These are phyloP conservation scores for Colletotrichum echinochloae DNA, from an alignment of 2,329 filamentous ascomycete species.

Conservation along the genomic window DNA sequence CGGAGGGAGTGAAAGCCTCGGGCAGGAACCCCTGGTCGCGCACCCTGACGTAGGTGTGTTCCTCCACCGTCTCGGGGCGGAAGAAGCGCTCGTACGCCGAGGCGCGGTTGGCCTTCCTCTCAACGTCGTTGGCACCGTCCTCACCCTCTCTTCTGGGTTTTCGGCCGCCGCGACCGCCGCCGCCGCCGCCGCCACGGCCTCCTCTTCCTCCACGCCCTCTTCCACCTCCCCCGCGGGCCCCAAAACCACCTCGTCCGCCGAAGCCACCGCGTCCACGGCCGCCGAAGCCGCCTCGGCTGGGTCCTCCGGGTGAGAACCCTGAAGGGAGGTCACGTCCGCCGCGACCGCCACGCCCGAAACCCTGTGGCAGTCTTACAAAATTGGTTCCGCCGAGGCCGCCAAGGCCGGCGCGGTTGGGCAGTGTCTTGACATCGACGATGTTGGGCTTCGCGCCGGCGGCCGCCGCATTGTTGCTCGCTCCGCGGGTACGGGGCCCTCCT, in stretches of 20 bases:
- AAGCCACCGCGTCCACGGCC: constrained; percentile 32
- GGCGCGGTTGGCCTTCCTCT: constrained; percentile 38
- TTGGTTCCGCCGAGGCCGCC: constrained; percentile 12
- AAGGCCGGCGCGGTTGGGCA: constrained; percentile 46
- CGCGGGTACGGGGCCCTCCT: constrained; percentile 1
- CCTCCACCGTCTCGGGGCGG: constrained; percentile 43
- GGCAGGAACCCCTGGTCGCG: constrained; percentile 42
- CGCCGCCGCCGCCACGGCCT: constrained; percentile 33
- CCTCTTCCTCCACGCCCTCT: constrained; percentile 35
- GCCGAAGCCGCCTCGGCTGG: constrained; percentile 11
- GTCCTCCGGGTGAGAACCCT: not conserved
- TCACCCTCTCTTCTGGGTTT: constrained; percentile 39
- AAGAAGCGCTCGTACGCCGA: constrained; percentile 32
- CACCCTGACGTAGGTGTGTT: constrained; percentile 45
- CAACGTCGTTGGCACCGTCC: constrained; percentile 37
- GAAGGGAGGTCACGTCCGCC: constrained; percentile 3
- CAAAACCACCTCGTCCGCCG: constrained; percentile 13
- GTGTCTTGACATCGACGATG: constrained; percentile 55
- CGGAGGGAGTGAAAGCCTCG: constrained; percentile 48
- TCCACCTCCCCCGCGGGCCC: constrained; percentile 43
- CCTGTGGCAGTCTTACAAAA: constrained; percentile 34
- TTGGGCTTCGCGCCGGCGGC: constrained; percentile 45
- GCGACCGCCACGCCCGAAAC: constrained; percentile 26
- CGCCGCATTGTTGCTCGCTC: constrained; percentile 22
- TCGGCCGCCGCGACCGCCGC: constrained; percentile 37